Evolutionary conservation across 768 basidiomycete species (phyloP), one percentile per base, ranked within the genome.

Genomic region (Pisolithus sp.): DNA sequence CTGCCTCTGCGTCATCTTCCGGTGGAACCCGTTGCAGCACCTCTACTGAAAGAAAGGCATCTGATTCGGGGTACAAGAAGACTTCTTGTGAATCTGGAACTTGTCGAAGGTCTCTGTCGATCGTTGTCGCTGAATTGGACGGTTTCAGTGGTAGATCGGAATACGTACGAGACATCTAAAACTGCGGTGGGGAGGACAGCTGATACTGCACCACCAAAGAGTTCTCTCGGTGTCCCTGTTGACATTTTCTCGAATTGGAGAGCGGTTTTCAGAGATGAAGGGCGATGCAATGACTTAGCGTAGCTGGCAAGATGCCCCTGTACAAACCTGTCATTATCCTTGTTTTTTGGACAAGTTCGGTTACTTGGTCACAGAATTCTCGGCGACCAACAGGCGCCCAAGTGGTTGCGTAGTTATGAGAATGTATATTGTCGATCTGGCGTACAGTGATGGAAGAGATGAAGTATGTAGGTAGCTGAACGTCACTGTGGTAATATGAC

Each of bases 21-120:
- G 70, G 67, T 31, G 82, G 74, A 23, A 95, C 91, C 52, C 82
- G 75, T 65, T 91, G 68, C 12, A 97, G 71, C 21, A 96, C 79
- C 63, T 99, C 96, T 24, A 96, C 69, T 46, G 98, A 78, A 55
- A 94, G 77, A 62, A 86, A 92, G 58, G 83, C 72, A 46, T 76
- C 76, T 5, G 83, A 86, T 23, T 80, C 68, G 6, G 79, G 78
- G 50, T 83, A 85, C 51, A 96, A 65, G 69, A 92, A 87, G 39
- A 96, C 95, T 64, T 98, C 96, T 68, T 99, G 95, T 4, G 82
- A 92, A 64, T 98, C 88, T 13, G 96, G 94, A 12, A 99, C 75
- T 69, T 97, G 89, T 49, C 95, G 90, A 6, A 84, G 53, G 46
- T 76, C 71, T 53, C 85, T 86, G 61, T 49, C 31, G 37, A 37